Conservation (phyloP, 257 asterid species). For the Lithospermum erythrorhizon region DNA sequence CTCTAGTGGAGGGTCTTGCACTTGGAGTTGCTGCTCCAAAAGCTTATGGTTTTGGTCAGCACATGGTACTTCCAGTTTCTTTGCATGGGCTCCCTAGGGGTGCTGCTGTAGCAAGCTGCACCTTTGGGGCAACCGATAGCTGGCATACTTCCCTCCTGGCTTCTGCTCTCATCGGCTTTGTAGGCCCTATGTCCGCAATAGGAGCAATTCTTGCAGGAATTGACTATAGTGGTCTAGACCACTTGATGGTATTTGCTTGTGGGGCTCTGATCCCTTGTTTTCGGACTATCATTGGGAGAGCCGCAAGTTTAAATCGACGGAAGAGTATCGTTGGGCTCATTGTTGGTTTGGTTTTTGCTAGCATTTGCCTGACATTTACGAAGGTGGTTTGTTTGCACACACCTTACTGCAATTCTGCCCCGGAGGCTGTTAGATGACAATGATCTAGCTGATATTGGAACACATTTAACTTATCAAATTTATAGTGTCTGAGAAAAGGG, state of each 20-base stretch:
- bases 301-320: constrained; percentile 49
- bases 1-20: constrained; percentile 89
- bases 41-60: constrained; percentile 89
- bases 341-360: constrained; percentile 48
- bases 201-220: constrained; percentile 83
- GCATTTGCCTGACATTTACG: constrained; percentile 61
- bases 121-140: constrained; percentile 78
- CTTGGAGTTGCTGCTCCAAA: constrained; percentile 98
- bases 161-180: constrained; percentile 68
- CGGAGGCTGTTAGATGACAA: constrained; percentile 88
- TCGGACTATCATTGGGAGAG: constrained; percentile 51
- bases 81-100: constrained; percentile 94
- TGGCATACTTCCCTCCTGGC: constrained; percentile 81
- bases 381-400: constrained; percentile 93
- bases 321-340: constrained; percentile 53
- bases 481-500: neutral
- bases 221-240: constrained; percentile 88
- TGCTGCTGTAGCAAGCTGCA: constrained; percentile 95
- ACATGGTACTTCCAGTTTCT: constrained; percentile 94
- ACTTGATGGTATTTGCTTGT: constrained; percentile 76
- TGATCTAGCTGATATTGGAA: neutral
- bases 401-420: constrained; percentile 95
- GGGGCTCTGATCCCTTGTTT: constrained; percentile 92
- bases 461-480: neutral
- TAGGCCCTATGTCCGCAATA: constrained; percentile 82